Conservation (phyloP, 306 rosid genomes). For the Medicago lupulina region DNA sequence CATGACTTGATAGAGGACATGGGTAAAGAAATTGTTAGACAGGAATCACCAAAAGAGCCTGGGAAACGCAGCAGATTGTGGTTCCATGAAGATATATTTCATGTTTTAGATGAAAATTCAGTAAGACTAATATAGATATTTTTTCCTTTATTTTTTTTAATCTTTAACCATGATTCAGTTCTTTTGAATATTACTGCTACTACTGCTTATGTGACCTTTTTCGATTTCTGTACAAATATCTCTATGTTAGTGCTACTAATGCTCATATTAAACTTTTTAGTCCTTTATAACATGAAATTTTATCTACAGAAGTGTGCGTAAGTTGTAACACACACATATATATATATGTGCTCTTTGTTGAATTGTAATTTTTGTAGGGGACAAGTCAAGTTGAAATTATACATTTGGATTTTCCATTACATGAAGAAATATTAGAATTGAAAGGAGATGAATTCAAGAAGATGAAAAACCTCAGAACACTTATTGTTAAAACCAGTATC, state of each 20-base stretch:
- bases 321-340: not conserved
- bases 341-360: not conserved
- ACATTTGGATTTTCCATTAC: not conserved
- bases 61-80: slow-evolving; percentile 7
- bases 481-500: not conserved
- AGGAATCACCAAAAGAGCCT: slow-evolving; percentile 11
- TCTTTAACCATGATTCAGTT: not conserved
- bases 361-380: slow-evolving; percentile 5
- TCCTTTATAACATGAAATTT: too few species aligned
- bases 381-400: not conserved
- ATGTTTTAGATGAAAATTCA: not conserved
- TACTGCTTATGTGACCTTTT: too few species aligned
- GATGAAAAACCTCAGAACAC: slow-evolving; percentile 10
- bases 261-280: too few species aligned
- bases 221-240: too few species aligned
- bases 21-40: slow-evolving; percentile 9
- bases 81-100: slow-evolving; percentile 6
- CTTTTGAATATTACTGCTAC: not conserved
- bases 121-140: not conserved
- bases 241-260: not conserved
- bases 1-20: slow-evolving; percentile 24
- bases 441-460: not conserved
- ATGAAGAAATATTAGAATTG: not conserved
- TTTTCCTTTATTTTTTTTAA: not conserved
- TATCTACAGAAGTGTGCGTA: too few species aligned